Evolutionary conservation across 257 asterid species (phyloP).

Genomic region (Solanum boliviense): DNA sequence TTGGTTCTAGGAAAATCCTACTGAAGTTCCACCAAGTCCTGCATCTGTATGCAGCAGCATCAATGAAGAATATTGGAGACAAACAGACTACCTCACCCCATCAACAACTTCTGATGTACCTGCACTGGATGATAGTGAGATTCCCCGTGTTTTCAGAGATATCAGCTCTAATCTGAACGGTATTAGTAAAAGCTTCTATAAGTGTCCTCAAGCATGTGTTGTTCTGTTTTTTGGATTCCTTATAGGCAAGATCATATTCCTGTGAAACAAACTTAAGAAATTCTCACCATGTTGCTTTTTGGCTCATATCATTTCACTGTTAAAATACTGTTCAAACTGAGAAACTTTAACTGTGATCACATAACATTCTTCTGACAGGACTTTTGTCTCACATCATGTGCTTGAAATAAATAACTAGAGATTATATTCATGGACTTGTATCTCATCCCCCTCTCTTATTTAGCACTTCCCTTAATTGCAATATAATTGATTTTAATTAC

Average conservation of each 20-base stretch:
- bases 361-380: not conserved
- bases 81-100: constrained; percentile 57
- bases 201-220: not conserved
- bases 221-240: not conserved
- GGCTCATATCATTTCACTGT: not conserved
- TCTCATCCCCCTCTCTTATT: not conserved
- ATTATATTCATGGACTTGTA: not conserved
- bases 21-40: constrained; percentile 99
- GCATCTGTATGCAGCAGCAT: constrained; percentile 87
- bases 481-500: not conserved
- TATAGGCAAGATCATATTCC: not conserved
- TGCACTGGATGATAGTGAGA: constrained; percentile 49
- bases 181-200: constrained; percentile 12
- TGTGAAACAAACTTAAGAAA: not conserved
- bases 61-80: constrained; percentile 69
- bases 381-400: not conserved
- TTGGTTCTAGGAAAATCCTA: constrained; percentile 60
- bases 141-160: constrained; percentile 63
- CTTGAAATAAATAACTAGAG: not conserved
- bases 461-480: not conserved
- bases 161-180: constrained; percentile 87
- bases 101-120: constrained; percentile 47
- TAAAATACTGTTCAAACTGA: not conserved
- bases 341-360: not conserved
- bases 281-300: not conserved